Base-by-base conservation (phyloP, 129 eudicot species). In the Solidago caesia region DNA sequence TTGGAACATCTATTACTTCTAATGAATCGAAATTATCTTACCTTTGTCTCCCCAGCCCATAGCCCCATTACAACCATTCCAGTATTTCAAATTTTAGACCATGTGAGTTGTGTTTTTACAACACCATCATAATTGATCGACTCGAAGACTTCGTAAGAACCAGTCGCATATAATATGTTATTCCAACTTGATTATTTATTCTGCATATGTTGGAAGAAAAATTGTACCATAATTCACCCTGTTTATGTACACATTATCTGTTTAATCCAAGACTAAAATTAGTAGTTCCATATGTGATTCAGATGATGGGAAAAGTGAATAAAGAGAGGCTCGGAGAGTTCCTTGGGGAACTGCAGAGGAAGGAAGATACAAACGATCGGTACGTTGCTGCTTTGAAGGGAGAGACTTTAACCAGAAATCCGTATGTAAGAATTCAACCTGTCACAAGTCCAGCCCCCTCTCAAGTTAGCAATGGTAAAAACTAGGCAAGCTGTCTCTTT, bases 351-450 rank as follows among this genome's bases (percentile, higher is more conserved):
- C 74, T 94, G 82, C 84, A 88, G 87, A 82, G 96, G 83, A 94
- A 94, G 81, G 93, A 94, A 77, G 76, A 94, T 71, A 91, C 98
- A 44, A 91, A 94, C 41, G 98, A 90, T 74, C 85, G 98, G 63
- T 90, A 94, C 64, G 89, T 88, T 63, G 98, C 96, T 78, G 98
- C 98, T 57, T 79, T 94, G 60, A 87, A 76, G 78, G 97, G 98
- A 55, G 88, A 91, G 81, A 94, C 93, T 16, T 84, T 88, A 64
- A 88, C 96, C 27, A 85, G 93, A 72, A 90, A 93, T 16, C 92
- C 96, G 7, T 83, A 88, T 56, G 76, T 77, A 45, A 86, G 97
- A 51, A 80, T 90, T 74, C 93, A 80, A 83, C 72, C 68, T 8
- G 14, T 72, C 67, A 55, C 66, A 55, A 43, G 45, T 44, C 52